Conservation (phyloP, 371 early-diverging fungal genomes). For the Mortierella sp. region DNA sequence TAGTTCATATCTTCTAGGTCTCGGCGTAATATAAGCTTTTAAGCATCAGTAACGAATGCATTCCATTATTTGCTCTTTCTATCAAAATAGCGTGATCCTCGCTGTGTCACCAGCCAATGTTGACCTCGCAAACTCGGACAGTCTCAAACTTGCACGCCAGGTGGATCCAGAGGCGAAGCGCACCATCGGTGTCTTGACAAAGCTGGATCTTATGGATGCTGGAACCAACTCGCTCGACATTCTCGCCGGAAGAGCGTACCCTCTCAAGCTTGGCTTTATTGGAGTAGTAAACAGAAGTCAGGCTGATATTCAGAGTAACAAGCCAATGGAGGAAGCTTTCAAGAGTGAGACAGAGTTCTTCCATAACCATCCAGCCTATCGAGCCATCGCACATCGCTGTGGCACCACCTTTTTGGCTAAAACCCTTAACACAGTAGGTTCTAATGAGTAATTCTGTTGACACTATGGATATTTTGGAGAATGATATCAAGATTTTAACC, state of each 20-base stretch:
- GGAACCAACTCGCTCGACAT: constrained; percentile 93
- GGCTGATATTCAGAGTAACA: constrained; percentile 86
- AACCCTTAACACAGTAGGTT: constrained; percentile 78
- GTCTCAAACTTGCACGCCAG: constrained; percentile 91
- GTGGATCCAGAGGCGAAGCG: constrained; percentile 91
- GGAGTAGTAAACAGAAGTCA: constrained; percentile 94
- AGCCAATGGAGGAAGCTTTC: constrained; percentile 83
- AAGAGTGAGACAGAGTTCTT: constrained; percentile 86
- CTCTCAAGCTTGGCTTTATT: constrained; percentile 91
- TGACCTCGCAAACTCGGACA: constrained; percentile 95
- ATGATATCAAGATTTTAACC: neutral
- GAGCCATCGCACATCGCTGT: constrained; percentile 83
- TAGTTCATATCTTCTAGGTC: neutral
- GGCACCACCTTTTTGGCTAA: constrained; percentile 87
- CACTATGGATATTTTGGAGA: neutral
- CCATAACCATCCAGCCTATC: constrained; percentile 83
- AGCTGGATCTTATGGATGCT: constrained; percentile 96
- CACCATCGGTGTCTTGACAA: constrained; percentile 95
- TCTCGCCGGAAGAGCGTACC: constrained; percentile 85
- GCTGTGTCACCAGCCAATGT: constrained; percentile 96
- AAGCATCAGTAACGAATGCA: too few species aligned
- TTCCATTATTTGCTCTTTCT: neutral
- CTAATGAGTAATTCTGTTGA: neutral
- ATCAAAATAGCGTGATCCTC: constrained; percentile 80
- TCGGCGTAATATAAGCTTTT: neutral